Conservation (phyloP, 768 basidiomycete species). For the Termitomyces sp. region DNA sequence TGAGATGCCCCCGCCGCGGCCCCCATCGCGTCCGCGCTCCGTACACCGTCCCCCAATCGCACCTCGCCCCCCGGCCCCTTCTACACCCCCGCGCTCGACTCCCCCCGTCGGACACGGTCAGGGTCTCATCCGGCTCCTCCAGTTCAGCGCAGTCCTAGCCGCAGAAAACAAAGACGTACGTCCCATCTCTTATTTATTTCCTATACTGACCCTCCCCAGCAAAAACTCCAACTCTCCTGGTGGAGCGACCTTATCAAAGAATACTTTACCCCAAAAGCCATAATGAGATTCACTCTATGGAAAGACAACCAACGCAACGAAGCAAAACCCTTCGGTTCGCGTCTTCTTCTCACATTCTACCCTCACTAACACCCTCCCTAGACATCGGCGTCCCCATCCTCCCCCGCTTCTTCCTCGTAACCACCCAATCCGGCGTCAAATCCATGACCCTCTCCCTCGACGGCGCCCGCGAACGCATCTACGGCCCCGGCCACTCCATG, state of each 20-base stretch:
- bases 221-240: conserved; percentile 64
- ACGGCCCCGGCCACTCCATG: conserved; percentile 41
- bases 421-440: conserved; percentile 79
- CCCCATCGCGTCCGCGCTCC: conserved; percentile 18
- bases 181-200: too few species aligned
- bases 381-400: conserved; percentile 80
- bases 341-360: conserved; percentile 20
- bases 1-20: conserved; percentile 24
- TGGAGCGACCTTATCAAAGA: conserved; percentile 66
- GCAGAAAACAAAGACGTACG: conserved; percentile 45
- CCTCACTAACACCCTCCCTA: conserved; percentile 23
- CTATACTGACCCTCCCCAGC: too few species aligned
- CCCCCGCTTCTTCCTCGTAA: conserved; percentile 82
- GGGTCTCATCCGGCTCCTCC: conserved; percentile 59
- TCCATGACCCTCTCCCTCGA: conserved; percentile 80
- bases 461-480: conserved; percentile 66
- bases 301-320: conserved; percentile 77
- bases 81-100: not conserved
- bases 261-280: conserved; percentile 68
- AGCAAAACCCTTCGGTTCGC: conserved; percentile 81
- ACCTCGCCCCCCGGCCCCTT: conserved; percentile 49
- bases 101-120: conserved; percentile 45
- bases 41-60: conserved; percentile 16
- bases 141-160: conserved; percentile 67
- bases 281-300: conserved; percentile 84